phyloP scores from a whole-genome alignment of 495 filamentous ascomycete genomes.

The Monascus purpureus region DNA sequence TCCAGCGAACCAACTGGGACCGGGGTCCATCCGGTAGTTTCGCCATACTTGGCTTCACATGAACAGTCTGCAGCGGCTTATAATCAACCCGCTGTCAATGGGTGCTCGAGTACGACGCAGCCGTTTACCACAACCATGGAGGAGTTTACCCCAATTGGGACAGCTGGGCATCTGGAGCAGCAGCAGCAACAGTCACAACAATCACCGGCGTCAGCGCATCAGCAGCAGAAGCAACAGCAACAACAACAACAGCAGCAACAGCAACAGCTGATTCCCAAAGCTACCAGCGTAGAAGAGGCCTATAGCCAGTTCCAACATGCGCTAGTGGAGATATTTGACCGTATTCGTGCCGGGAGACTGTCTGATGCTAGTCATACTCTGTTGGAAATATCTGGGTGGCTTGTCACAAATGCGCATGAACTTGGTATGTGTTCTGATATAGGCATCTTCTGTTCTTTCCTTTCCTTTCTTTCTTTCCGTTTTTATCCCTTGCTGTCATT shows the following conservation, averaged over 20 bases:
- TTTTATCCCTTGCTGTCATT: too few relatives aligned
- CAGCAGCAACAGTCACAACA: conserved; percentile 22
- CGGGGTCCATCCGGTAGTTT: conserved; percentile 36
- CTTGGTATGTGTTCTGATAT: conserved; percentile 52
- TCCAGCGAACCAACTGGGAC: conserved; percentile 52
- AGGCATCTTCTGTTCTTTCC: conserved; percentile 5
- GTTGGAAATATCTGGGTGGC: conserved; percentile 69
- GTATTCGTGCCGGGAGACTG: conserved; percentile 59
- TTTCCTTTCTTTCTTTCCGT: conserved; percentile 1
- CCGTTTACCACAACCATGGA: conserved; percentile 41
- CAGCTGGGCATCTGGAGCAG: conserved; percentile 22
- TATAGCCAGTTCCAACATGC: conserved; percentile 61
- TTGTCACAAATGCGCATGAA: conserved; percentile 65
- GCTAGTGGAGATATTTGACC: conserved; percentile 60
- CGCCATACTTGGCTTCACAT: conserved; percentile 40
- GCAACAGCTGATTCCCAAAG: conserved; percentile 17
- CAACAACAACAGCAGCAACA: conserved; percentile 3
- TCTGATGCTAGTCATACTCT: conserved; percentile 59
- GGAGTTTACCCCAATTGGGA: conserved; percentile 32
- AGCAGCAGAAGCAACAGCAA: conserved; percentile 23
- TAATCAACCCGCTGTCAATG: conserved; percentile 38
- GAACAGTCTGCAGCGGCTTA: conserved; percentile 36
- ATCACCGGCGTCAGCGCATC: too few relatives aligned
- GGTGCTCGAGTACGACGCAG: conserved; percentile 33
- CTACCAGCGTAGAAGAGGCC: conserved; percentile 41